Conservation (phyloP, 1,284 basidiomycete genomes). For the Leccinum pachyderme region DNA sequence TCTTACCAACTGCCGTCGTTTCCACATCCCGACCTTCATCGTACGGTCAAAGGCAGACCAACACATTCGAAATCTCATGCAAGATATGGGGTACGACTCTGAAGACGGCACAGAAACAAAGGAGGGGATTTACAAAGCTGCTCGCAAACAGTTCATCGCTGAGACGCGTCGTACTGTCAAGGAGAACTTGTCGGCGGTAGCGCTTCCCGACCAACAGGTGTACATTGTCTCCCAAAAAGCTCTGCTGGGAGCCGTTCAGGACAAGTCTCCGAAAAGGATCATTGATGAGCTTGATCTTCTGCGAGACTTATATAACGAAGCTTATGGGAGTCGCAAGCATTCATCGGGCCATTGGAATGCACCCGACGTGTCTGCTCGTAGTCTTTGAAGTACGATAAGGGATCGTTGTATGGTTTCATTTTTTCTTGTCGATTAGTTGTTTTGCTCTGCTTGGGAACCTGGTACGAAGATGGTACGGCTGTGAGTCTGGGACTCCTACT, state of each 20-base stretch:
- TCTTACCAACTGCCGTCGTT: constrained; percentile 29
- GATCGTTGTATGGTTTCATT: not conserved
- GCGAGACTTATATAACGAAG: constrained; percentile 26
- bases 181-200: constrained; percentile 28
- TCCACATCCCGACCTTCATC: constrained; percentile 34
- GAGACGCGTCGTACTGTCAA: constrained; percentile 31
- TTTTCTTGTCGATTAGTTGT: too few species aligned
- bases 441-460: not conserved
- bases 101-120: constrained; percentile 19
- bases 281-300: constrained; percentile 36
- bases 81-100: constrained; percentile 31
- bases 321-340: constrained; percentile 12
- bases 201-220: constrained; percentile 30
- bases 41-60: constrained; percentile 39
- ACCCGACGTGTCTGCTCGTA: not conserved
- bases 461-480: not conserved
- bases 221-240: constrained; percentile 31
- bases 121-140: constrained; percentile 21
- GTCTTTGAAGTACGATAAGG: not conserved
- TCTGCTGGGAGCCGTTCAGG: constrained; percentile 21
- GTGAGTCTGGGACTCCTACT: not conserved
- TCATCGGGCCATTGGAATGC: not conserved
- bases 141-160: constrained; percentile 23
- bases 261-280: constrained; percentile 22
- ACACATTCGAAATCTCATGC: constrained; percentile 33